A percentile compares a stretch with the other conserved stretches of the same genome.
Evolutionary conservation across 441 rosid species (phyloP).

Genomic region (Arabidopsis lyrata): DNA sequence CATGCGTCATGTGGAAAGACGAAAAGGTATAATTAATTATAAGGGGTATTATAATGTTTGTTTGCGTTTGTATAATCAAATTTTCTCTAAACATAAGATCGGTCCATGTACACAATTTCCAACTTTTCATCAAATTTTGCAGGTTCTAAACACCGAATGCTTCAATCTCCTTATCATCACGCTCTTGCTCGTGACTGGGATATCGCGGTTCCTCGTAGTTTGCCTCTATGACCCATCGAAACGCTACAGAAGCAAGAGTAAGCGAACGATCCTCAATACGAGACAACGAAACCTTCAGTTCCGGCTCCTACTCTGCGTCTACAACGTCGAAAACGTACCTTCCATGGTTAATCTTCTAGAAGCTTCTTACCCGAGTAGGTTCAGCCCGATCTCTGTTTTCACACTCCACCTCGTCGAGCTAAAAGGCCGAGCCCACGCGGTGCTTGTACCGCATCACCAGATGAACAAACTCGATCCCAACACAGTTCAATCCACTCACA

Average conservation of each 20-base stretch:
- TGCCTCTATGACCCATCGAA: conserved; percentile 49
- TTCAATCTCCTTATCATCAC: conserved; percentile 44
- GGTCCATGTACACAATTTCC: background rate
- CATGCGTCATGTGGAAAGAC: conserved; percentile 47
- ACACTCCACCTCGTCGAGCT: conserved; percentile 61
- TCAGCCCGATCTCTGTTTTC: conserved; percentile 50
- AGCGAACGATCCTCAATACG: conserved; percentile 43
- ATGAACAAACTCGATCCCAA: conserved; percentile 41
- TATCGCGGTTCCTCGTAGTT: conserved; percentile 37
- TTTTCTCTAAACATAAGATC: background rate
- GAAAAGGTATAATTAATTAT: conserved; percentile 37
- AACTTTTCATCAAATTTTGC: background rate
- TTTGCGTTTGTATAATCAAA: background rate
- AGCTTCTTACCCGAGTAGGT: conserved; percentile 48
- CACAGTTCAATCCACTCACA: conserved; percentile 39
- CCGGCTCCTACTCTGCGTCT: conserved; percentile 57
- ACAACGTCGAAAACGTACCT: conserved; percentile 53
- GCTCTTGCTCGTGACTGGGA: conserved; percentile 44
- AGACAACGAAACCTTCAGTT: conserved; percentile 50
- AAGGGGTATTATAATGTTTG: background rate
- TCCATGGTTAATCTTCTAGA: conserved; percentile 61
- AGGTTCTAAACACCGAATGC: conserved; percentile 36
- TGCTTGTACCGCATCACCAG: conserved; percentile 52
- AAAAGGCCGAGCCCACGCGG: conserved; percentile 56
- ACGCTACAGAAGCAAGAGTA: conserved; percentile 45